Evolutionary conservation across 208 protist genomes (phyloP).

Genomic region (Balamuthia mandrillaris): DNA sequence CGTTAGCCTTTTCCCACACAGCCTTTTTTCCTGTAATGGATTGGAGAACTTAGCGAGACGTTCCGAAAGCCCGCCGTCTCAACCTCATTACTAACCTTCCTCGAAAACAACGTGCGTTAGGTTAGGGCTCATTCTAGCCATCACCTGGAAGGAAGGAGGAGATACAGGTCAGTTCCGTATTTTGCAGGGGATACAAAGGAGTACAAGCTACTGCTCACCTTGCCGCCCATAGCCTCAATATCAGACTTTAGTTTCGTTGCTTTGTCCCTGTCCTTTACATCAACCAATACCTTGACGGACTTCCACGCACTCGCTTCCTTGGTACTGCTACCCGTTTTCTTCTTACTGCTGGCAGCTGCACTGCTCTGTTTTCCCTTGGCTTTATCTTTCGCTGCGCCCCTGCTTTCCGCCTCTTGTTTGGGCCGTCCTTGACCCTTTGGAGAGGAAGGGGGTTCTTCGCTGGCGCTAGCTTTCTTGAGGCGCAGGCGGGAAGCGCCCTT

Average conservation of each 20-base stretch:
- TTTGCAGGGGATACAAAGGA: not conserved
- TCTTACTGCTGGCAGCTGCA: no score
- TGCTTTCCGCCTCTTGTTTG: not conserved
- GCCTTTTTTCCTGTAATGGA: not conserved
- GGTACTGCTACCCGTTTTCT: not conserved
- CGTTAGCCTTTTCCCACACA: not conserved
- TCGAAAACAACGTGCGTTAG: no score
- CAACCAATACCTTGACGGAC: not conserved
- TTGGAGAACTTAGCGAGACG: not conserved
- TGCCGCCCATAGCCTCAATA: not conserved
- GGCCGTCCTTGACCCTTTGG: not conserved
- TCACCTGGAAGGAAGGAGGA: not conserved
- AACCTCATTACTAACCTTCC: no score
- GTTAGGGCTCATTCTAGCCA: no score
- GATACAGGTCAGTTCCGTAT: not conserved
- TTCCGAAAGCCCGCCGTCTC: no score
- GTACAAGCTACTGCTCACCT: not conserved
- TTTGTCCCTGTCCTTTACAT: not conserved
- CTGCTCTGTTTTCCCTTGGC: no score
- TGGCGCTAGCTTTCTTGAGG: no score
- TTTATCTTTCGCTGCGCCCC: not conserved
- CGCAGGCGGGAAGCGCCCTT: no score
- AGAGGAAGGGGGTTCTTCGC: no score
- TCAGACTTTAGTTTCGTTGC: not conserved
- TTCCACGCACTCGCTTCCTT: conserved; percentile 1